phyloP scores from a whole-genome alignment of 306 rosid species.

The Lathyrus sativus region DNA sequence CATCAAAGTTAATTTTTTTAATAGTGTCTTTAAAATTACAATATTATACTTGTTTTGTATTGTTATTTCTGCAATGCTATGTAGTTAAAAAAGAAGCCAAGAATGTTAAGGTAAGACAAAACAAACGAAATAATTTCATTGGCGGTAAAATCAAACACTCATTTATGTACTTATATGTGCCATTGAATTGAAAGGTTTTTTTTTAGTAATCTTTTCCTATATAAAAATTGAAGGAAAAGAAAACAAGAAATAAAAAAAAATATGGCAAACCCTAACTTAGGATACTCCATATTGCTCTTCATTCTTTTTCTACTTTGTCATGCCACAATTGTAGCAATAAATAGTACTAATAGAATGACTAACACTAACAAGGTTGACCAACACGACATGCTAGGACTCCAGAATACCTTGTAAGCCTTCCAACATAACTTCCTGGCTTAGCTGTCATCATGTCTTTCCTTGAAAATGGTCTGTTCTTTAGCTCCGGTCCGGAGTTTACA shows the following conservation, averaged over 20 bases:
- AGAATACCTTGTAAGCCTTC: constrained; percentile 52
- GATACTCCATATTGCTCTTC: background rate
- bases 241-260: background rate
- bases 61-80: too few relatives aligned
- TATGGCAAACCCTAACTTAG: background rate
- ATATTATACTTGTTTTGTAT: too few relatives aligned
- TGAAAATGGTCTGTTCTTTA: constrained; percentile 35
- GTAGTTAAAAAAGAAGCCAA: too few relatives aligned
- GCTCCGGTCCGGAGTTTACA: constrained; percentile 46
- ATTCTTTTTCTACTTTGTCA: background rate
- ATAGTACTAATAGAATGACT: background rate
- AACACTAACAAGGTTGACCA: constrained; percentile 52
- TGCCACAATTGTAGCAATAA: background rate
- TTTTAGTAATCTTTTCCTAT: background rate
- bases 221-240: background rate
- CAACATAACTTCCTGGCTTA: constrained; percentile 57
- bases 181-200: background rate
- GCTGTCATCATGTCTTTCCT: constrained; percentile 51
- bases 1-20: too few relatives aligned
- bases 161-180: too few relatives aligned
- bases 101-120: too few relatives aligned
- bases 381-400: constrained; percentile 50
- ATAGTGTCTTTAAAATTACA: too few relatives aligned
- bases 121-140: too few relatives aligned
- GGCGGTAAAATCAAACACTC: too few relatives aligned